These are phyloP conservation scores for Alternaria alternata DNA, from an alignment of 2,329 filamentous ascomycete species.

Conservation along the genomic window DNA sequence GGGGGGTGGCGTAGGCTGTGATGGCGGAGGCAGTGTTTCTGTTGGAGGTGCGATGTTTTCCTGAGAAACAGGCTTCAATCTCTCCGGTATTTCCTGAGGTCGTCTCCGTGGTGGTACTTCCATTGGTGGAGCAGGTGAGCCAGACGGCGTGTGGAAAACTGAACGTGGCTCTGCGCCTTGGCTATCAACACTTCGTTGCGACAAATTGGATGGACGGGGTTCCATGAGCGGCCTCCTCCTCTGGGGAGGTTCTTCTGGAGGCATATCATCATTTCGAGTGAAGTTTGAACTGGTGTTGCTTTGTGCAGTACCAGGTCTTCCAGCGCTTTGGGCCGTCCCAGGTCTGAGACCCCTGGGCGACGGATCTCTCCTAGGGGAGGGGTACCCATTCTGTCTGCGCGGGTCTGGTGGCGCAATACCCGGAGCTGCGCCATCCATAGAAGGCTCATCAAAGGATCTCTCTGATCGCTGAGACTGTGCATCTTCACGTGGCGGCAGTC, in stretches of 20 bases:
- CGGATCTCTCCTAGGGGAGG: slow-evolving; percentile 37
- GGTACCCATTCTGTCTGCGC: slow-evolving; percentile 41
- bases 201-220: slow-evolving; percentile 43
- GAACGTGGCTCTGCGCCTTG: slow-evolving; percentile 29
- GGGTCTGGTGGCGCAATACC: slow-evolving; percentile 34
- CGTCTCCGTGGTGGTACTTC: slow-evolving; percentile 35
- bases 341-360: slow-evolving; percentile 47
- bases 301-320: slow-evolving; percentile 47
- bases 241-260: slow-evolving; percentile 59
- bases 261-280: slow-evolving; percentile 39
- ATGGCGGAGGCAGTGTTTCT: slow-evolving; percentile 14
- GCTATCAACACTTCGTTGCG: slow-evolving; percentile 37
- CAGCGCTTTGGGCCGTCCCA: slow-evolving; percentile 43
- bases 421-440: slow-evolving; percentile 31
- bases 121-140: slow-evolving; percentile 34
- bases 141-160: slow-evolving; percentile 36
- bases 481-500: slow-evolving; percentile 40
- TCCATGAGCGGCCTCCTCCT: slow-evolving; percentile 73
- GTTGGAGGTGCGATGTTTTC: slow-evolving; percentile 16
- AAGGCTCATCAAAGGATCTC: slow-evolving; percentile 38
- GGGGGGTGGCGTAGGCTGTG: slow-evolving; percentile 33
- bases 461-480: slow-evolving; percentile 41
- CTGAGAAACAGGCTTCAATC: slow-evolving; percentile 30
- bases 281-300: slow-evolving; percentile 46
- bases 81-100: slow-evolving; percentile 41